Conservation (phyloP, 1,284 basidiomycete genomes). For the Leccinum insolens region DNA sequence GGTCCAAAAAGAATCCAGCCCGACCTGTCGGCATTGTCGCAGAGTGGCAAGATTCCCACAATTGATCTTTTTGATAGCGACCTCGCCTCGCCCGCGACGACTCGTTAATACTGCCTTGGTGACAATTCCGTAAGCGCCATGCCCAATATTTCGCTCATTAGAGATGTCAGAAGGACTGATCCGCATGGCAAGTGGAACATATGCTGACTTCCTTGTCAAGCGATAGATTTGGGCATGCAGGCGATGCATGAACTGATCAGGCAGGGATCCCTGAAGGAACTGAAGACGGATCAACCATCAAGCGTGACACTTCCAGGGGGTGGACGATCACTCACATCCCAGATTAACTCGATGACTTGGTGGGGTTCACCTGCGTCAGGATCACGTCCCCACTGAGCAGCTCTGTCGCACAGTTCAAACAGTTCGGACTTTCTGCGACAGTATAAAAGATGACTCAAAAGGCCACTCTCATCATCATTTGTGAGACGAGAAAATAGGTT, state of each 20-base stretch:
- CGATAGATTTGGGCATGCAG: constrained; percentile 29
- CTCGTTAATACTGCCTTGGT: constrained; percentile 9
- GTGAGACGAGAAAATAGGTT: constrained; percentile 6
- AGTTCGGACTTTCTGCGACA: constrained; percentile 23
- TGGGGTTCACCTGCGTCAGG: constrained; percentile 12
- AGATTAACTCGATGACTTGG: constrained; percentile 28
- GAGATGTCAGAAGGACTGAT: constrained; percentile 15
- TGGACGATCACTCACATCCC: constrained; percentile 20
- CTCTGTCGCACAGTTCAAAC: constrained; percentile 13
- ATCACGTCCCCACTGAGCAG: neutral
- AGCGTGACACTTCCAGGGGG: neutral
- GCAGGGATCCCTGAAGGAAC: constrained; percentile 15
- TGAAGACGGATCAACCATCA: constrained; percentile 2
- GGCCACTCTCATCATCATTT: constrained; percentile 20
- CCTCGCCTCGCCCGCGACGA: neutral
- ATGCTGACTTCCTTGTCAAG: constrained; percentile 32
- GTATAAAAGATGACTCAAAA: constrained; percentile 26
- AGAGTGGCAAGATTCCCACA: neutral
- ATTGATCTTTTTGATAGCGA: constrained; percentile 26
- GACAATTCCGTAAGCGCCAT: constrained; percentile 14
- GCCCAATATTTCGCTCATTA: constrained; percentile 1
- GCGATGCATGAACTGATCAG: constrained; percentile 10
- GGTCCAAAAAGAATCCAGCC: neutral
- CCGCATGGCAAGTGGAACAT: constrained; percentile 22
- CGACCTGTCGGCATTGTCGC: constrained; percentile 21